A percentile compares a stretch with the other conserved stretches of the same genome.
Conservation (phyloP, 1,139 yeast genomes). For the Saccharomycopsis hybrid region DNA sequence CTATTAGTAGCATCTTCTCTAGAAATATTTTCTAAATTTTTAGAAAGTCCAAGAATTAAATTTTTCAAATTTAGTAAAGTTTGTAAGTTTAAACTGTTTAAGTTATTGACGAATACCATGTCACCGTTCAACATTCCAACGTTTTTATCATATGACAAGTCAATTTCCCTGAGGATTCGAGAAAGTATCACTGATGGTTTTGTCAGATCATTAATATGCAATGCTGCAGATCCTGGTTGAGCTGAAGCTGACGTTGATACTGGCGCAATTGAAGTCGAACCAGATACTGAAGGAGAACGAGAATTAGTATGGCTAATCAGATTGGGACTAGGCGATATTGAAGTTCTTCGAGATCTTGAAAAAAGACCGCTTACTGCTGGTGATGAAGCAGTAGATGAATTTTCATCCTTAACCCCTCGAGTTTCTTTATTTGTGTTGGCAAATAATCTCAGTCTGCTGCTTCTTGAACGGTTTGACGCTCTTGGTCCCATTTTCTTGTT, state of each 20-base stretch:
- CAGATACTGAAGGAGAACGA: too few relatives aligned
- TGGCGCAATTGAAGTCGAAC: background rate
- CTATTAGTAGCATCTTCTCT: slow-evolving; percentile 35
- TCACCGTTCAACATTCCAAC: slow-evolving; percentile 59
- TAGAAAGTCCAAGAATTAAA: slow-evolving; percentile 39
- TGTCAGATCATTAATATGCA: background rate
- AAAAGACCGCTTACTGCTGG: too few relatives aligned
- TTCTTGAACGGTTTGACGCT: slow-evolving; percentile 6
- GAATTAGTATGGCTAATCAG: too few relatives aligned
- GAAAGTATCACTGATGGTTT: slow-evolving; percentile 34
- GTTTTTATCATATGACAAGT: slow-evolving; percentile 50
- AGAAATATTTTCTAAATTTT: slow-evolving; percentile 45
- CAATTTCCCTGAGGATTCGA: slow-evolving; percentile 46
- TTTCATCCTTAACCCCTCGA: background rate
- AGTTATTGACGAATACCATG: slow-evolving; percentile 32
- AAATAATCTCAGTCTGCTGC: slow-evolving; percentile 1
- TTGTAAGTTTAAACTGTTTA: slow-evolving; percentile 43
- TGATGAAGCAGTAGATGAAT: background rate
- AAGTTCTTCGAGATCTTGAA: too few relatives aligned
- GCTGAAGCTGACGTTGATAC: background rate
- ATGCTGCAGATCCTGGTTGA: background rate
- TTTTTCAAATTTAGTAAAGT: slow-evolving; percentile 38
- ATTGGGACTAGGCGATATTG: too few relatives aligned
- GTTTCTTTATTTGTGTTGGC: background rate
- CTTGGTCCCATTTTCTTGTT: slow-evolving; percentile 9